Evolutionary conservation across 2,329 filamentous ascomycete species (phyloP).

Genomic region (Fusarium sororula): DNA sequence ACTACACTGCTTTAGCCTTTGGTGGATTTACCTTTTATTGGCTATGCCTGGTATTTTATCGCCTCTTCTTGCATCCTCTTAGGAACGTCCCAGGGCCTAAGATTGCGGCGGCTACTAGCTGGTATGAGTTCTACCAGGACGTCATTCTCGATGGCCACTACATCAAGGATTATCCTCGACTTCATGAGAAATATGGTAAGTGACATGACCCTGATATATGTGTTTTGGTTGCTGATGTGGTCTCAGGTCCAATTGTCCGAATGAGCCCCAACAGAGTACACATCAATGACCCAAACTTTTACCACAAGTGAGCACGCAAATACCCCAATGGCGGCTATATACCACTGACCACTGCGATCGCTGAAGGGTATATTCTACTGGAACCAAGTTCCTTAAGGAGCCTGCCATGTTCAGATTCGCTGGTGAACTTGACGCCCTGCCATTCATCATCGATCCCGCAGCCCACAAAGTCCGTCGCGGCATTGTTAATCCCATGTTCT

Average conservation of each 20-base stretch:
- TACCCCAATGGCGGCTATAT: fast-evolving
- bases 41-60: not conserved
- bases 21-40: not conserved
- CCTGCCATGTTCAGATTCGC: not conserved
- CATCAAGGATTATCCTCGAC: not conserved
- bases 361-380: not conserved
- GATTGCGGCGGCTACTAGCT: not conserved
- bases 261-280: not conserved
- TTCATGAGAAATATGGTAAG: not conserved
- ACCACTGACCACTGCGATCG: not conserved
- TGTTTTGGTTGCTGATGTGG: not conserved
- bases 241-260: not conserved
- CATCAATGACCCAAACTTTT: not conserved
- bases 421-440: not conserved
- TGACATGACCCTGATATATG: fast-evolving
- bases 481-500: not conserved
- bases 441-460: not conserved
- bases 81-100: not conserved
- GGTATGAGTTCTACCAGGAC: not conserved
- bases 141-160: not conserved
- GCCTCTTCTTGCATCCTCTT: not conserved
- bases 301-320: not conserved
- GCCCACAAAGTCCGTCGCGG: not conserved
- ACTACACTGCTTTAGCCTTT: not conserved
- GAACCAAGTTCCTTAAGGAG: not conserved